Conservation (phyloP, 1,284 basidiomycete species). For the Moesziomyces parantarcticus region DNA sequence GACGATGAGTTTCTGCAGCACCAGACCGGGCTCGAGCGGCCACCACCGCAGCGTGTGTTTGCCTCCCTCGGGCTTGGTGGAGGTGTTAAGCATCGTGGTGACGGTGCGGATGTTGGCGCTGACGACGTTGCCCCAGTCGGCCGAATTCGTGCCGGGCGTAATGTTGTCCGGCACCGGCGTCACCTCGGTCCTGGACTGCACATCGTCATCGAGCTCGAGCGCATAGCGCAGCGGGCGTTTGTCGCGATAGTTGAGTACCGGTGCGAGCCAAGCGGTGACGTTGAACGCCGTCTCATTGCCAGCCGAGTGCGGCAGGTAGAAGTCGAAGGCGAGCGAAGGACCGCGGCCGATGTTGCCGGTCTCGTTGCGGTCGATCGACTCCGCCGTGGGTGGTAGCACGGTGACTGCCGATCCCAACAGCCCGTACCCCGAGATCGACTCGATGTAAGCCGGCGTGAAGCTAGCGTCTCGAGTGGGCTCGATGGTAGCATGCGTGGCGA, state of each 20-base stretch:
- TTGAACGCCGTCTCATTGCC: constrained; percentile 14
- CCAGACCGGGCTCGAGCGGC: constrained; percentile 31
- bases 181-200: constrained; percentile 6
- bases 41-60: constrained; percentile 23
- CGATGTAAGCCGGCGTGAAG: constrained; percentile 74
- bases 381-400: constrained; percentile 27
- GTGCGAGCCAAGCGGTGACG: constrained; percentile 23
- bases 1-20: constrained; percentile 27
- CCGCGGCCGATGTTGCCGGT: constrained; percentile 4
- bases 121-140: constrained; percentile 34
- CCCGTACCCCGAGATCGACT: constrained; percentile 69
- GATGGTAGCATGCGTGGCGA: constrained; percentile 14
- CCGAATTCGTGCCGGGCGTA: constrained; percentile 30
- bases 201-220: constrained; percentile 22
- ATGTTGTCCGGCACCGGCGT: constrained; percentile 30
- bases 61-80: not conserved
- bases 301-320: constrained; percentile 2
- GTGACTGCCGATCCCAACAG: constrained; percentile 31
- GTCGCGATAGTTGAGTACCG: constrained; percentile 35
- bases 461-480: constrained; percentile 66
- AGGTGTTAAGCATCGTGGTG: constrained; percentile 11
- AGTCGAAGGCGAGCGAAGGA: constrained; percentile 27
- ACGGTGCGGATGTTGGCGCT: constrained; percentile 27
- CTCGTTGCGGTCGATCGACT: constrained; percentile 10
- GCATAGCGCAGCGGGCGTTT: constrained; percentile 23